Evolutionary conservation across 345 rosid species (phyloP), one percentile per base, ranked within the genome.

Genomic region (Gossypium thurberi): DNA sequence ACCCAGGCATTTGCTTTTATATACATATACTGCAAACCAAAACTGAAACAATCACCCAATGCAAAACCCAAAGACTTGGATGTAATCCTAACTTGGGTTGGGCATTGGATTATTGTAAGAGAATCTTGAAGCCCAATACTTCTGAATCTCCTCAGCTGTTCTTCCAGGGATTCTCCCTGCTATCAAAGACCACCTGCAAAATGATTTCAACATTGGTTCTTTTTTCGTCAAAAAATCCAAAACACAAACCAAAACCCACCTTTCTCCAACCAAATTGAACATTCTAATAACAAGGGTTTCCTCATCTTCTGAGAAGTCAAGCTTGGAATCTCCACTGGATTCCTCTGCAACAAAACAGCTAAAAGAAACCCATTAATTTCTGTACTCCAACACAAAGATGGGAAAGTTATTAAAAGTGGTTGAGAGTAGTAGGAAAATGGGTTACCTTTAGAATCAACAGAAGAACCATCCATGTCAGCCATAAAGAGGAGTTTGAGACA

Each of bases 131-230:
- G 82, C 82, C 89, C 87, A 86, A 71, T 81, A 82, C 77, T 82
- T 84, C 77, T 86, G 79, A 69, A 86, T 84, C 75, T 86, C 87
- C 76, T 86, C 87, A 8, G 87, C 86, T 63, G 83, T 75, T 78
- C 88, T 86, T 74, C 86, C 90, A 6, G 86, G 88, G 67, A 86
- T 86, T 74, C 90, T 84, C 70, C 87, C 87, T 11, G 86, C 87
- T 70, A 86, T 86, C 65, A 84, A 67, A 75, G 82, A 71, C 90
- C 90, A 86, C 81, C 89, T 86, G 58, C 11, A 76, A 26, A 10
- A 53, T 23, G 6, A 11, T 25, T 62, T 60, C 6, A 10, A 42
- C 50, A 28, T 52, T n/a, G n/a, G 7, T 52, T 20, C 23, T 26
- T 4, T 23, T 25, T 14, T 12, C 6, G 2, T 18, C 26, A 55